Percentiles rank a stretch among this genome's conserved stretches.
phyloP scores from a whole-genome alignment of 768 basidiomycete genomes.

The Sarcomyxa edulis region DNA sequence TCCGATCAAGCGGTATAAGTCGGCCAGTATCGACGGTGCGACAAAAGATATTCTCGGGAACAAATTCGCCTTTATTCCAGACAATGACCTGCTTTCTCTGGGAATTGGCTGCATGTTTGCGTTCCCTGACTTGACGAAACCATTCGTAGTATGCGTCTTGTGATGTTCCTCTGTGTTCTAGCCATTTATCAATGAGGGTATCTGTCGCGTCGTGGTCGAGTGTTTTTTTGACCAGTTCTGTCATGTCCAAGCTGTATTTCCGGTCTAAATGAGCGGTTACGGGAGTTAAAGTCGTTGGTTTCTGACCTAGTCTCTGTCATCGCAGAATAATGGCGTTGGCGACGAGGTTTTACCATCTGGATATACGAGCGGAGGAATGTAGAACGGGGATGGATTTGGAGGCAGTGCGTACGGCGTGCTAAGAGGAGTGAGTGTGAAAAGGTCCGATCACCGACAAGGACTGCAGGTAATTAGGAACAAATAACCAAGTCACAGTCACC shows the following conservation, averaged over 20 bases:
- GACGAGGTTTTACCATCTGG: conserved; percentile 37
- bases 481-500: no score
- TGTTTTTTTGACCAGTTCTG: conserved; percentile 74
- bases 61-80: conserved; percentile 70
- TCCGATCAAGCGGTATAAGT: conserved; percentile 73
- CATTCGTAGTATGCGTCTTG: conserved; percentile 74
- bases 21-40: conserved; percentile 75
- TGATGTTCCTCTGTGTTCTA: conserved; percentile 55
- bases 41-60: conserved; percentile 76
- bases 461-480: no score
- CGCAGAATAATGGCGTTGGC: conserved; percentile 51
- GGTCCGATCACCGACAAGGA: no score
- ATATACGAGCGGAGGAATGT: background rate
- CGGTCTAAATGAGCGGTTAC: no score
- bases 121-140: conserved; percentile 66
- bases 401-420: background rate
- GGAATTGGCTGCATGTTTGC: conserved; percentile 47
- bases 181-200: conserved; percentile 80
- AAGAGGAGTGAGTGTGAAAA: background rate
- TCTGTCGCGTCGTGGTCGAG: conserved; percentile 73
- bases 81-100: conserved; percentile 47
- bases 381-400: conserved; percentile 4
- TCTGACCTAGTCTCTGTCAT: no score
- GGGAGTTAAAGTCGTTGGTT: no score
- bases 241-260: conserved; percentile 66